Evolutionary conservation across 2,329 filamentous ascomycete species (phyloP).

Genomic region (Arthrocladium fulminans): DNA sequence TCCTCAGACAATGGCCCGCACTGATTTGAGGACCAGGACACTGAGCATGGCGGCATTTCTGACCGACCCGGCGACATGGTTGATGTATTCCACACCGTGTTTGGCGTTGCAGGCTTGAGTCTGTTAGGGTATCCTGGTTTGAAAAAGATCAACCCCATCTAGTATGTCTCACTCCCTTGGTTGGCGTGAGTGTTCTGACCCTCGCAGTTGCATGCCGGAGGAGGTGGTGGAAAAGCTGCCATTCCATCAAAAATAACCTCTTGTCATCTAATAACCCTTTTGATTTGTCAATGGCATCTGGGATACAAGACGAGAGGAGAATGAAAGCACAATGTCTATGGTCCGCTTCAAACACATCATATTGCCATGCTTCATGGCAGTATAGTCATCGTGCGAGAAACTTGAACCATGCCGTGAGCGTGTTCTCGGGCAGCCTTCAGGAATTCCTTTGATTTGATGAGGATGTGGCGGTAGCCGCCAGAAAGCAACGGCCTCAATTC

Average conservation of each 20-base stretch:
- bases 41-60: conserved; percentile 72
- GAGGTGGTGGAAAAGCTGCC: conserved; percentile 48
- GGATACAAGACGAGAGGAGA: conserved; percentile 67
- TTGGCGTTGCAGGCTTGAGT: conserved; percentile 80
- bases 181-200: conserved; percentile 18
- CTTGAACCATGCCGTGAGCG: background rate
- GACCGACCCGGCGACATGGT: conserved; percentile 91
- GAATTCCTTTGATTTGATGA: background rate
- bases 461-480: background rate
- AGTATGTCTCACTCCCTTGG: conserved; percentile 45
- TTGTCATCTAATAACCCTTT: conserved; percentile 63
- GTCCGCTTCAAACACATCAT: conserved; percentile 26
- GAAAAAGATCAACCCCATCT: conserved; percentile 75
- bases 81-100: conserved; percentile 92
- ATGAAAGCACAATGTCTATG: conserved; percentile 18
- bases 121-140: conserved; percentile 69
- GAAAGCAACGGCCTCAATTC: background rate
- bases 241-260: conserved; percentile 36
- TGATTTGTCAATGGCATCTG: conserved; percentile 45
- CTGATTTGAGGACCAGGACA: conserved; percentile 45
- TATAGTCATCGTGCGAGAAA: conserved; percentile 35
- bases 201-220: conserved; percentile 59
- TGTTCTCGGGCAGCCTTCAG: conserved; percentile 28
- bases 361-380: conserved; percentile 28
- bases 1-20: too few species aligned